Conservation (phyloP, 2,329 filamentous ascomycete species). For the Calycina marina region DNA sequence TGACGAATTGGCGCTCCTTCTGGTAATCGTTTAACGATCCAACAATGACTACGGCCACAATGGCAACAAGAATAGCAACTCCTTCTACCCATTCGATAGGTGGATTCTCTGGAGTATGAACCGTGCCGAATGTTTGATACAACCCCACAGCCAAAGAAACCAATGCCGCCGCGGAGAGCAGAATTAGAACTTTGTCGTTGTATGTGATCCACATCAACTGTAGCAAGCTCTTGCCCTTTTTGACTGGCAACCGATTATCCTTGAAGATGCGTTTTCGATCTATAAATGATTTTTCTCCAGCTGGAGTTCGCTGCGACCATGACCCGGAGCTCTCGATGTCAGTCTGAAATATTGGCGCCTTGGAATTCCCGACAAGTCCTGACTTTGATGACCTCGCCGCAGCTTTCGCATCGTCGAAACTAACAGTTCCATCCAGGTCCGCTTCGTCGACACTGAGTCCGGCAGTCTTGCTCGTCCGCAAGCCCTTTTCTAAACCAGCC, state of each 20-base stretch:
- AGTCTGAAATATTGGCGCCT: constrained; percentile 14
- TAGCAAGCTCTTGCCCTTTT: constrained; percentile 54
- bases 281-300: constrained; percentile 25
- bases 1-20: constrained; percentile 68
- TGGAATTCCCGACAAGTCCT: constrained; percentile 7
- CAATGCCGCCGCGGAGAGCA: constrained; percentile 55
- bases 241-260: constrained; percentile 52
- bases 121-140: constrained; percentile 51
- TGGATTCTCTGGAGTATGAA: constrained; percentile 28
- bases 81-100: constrained; percentile 71
- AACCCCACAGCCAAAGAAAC: constrained; percentile 62
- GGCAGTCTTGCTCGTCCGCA: constrained; percentile 47
- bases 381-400: constrained; percentile 12
- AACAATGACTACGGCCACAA: constrained; percentile 60
- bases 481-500: constrained; percentile 55
- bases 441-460: constrained; percentile 61
- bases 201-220: constrained; percentile 66
- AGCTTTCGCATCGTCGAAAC: constrained; percentile 46
- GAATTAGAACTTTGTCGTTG: constrained; percentile 66
- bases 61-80: constrained; percentile 64
- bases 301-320: neutral
- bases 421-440: constrained; percentile 44
- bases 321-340: constrained; percentile 5
- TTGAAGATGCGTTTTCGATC: constrained; percentile 60
- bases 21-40: constrained; percentile 73